Conservation (phyloP, 2,329 filamentous ascomycete genomes). For the Botryotinia globosa region DNA sequence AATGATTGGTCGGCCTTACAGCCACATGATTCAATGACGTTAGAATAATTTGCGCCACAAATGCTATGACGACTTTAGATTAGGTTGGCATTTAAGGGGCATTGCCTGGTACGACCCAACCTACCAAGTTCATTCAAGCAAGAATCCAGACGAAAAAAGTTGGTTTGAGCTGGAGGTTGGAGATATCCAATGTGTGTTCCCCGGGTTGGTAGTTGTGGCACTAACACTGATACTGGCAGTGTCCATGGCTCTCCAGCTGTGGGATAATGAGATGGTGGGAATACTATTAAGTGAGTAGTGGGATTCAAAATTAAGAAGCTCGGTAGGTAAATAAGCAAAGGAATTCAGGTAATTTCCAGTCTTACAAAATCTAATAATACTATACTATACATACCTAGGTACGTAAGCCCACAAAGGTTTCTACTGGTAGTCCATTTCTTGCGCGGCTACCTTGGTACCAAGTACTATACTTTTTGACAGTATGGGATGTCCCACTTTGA, state of each 20-base stretch:
- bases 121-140: neutral
- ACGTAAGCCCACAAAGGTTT: neutral
- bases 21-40: constrained; percentile 3
- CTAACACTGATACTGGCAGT: neutral
- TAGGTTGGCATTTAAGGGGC: neutral
- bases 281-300: neutral
- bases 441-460: neutral
- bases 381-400: no score
- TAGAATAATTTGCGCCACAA: neutral
- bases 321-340: neutral
- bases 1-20: constrained; percentile 9
- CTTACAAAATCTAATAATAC: neutral
- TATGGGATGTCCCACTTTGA: neutral
- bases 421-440: neutral
- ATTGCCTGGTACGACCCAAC: neutral
- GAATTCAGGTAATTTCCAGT: neutral
- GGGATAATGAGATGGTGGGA: no score
- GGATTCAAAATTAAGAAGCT: neutral
- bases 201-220: neutral
- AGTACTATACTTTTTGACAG: neutral
- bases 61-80: constrained; percentile 18
- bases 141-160: neutral
- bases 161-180: neutral
- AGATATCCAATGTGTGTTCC: neutral
- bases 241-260: neutral